Base-by-base conservation (phyloP, 2,329 filamentous ascomycete genomes). In the Eutypella sp. region DNA sequence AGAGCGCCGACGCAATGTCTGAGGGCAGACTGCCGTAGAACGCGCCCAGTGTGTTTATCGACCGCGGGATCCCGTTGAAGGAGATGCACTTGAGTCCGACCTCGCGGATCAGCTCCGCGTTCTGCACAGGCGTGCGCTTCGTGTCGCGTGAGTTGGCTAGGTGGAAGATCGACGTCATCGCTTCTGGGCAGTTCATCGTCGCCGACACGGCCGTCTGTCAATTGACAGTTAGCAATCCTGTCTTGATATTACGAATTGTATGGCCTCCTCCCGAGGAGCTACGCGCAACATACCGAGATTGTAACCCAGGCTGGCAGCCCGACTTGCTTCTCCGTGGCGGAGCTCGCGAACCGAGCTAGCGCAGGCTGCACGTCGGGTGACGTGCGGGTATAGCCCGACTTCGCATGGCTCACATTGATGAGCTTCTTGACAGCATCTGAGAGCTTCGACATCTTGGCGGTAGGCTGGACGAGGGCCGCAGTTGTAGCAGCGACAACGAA, bases 151-250 rank as follows among this genome's bases (percentile, higher is more conserved):
- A 29, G 53, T 70, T 65, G 10, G 76, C 75, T 25, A 78, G 65
- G 45, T 74, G 59, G 67, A 82, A 83, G 11, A 91, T 76, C 19
- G 76, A 67, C 4, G 79, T 68, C 53, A 92, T 78, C 3, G 87
- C 85, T 47, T 87, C 84, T 20, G 88, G 88, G 2, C 87, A 90
- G 71, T 95, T 93, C 72, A 93, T 81, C 1, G 89, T 93, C 70
- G 92, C 87, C 2, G 87, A 89, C 16, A 88, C 84, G 25, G 88
- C 89, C 1, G 88, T 85, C 83, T 89, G 43, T 23, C 2, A 18
- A 23, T 7, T 13, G n/a, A n/a, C n/a, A n/a, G n/a, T n/a, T n/a
- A n/a, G n/a, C n/a, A n/a, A n/a, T n/a, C n/a, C n/a, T n/a, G n/a
- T n/a, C n/a, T n/a, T n/a, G n/a, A n/a, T n/a, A n/a, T n/a, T n/a